Percentiles rank a stretch among this genome's conserved stretches.
Conservation (phyloP, 352 stramenopile species). For the Lagenidium giganteum region DNA sequence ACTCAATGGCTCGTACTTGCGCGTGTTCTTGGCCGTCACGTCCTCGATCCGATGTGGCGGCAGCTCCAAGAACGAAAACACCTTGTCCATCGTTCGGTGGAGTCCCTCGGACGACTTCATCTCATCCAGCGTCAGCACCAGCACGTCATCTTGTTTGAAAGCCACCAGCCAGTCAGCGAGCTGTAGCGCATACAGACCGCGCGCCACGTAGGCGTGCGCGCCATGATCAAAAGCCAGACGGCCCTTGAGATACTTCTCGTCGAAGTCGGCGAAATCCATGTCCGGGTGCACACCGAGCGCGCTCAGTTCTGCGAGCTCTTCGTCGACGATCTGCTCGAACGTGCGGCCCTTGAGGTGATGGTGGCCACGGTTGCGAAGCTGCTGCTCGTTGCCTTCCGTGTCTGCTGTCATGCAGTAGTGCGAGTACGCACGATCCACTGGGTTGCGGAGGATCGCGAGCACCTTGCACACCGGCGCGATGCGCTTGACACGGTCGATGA, state of each 20-base stretch:
- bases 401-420: constrained; percentile 88
- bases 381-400: constrained; percentile 58
- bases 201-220: constrained; percentile 75
- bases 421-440: constrained; percentile 81
- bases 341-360: constrained; percentile 50
- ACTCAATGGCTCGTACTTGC: constrained; percentile 77
- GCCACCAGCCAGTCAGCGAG: constrained; percentile 89
- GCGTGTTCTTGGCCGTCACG: constrained; percentile 81
- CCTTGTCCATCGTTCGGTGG: constrained; percentile 70
- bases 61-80: constrained; percentile 85
- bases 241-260: constrained; percentile 47
- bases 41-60: constrained; percentile 79
- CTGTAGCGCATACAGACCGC: constrained; percentile 94
- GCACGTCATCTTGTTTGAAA: constrained; percentile 86
- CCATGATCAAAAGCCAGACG: constrained; percentile 50
- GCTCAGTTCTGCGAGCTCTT: constrained; percentile 62
- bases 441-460: constrained; percentile 79
- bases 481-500: constrained; percentile 75
- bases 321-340: constrained; percentile 74
- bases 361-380: constrained; percentile 76
- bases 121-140: constrained; percentile 92
- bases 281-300: constrained; percentile 58
- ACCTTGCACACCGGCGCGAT: constrained; percentile 84
- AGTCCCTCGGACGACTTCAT: constrained; percentile 77
- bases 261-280: constrained; percentile 72